Percentiles rank a stretch among this genome's conserved stretches.
phyloP scores from a whole-genome alignment of 208 protist genomes.

The Trypanosoma conorhini region DNA sequence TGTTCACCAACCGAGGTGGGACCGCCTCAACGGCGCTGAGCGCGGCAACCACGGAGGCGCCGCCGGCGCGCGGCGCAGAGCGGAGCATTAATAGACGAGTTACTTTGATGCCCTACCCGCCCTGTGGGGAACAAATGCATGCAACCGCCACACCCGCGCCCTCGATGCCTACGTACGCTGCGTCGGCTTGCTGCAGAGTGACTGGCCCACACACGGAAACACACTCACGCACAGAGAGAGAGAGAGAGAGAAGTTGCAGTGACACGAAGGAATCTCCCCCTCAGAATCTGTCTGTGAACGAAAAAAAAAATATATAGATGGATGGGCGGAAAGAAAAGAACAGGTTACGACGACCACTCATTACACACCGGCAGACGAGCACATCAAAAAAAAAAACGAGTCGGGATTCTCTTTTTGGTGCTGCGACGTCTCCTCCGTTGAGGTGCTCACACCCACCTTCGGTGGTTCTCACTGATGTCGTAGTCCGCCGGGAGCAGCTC shows the following conservation, averaged over 20 bases:
- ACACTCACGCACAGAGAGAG: not conserved
- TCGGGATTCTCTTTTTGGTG: not conserved
- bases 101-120: not conserved
- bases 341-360: not conserved
- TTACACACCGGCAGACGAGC: not conserved
- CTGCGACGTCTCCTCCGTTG: not conserved
- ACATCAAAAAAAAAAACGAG: constrained; percentile 18
- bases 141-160: not conserved
- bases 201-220: not conserved
- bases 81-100: constrained; percentile 14
- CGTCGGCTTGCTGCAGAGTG: not conserved
- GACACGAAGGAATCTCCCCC: not conserved
- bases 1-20: not conserved
- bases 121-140: not conserved
- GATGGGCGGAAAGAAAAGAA: constrained; percentile 3
- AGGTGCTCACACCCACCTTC: constrained; percentile 62
- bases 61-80: not conserved
- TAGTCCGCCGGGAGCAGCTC: constrained; percentile 29
- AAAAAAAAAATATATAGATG: constrained; percentile 19
- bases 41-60: constrained; percentile 14
- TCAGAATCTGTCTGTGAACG: not conserved
- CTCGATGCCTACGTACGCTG: not conserved
- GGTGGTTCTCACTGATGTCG: constrained; percentile 58
- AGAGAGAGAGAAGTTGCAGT: too few relatives aligned
- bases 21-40: constrained; percentile 4